Base-by-base conservation (phyloP, 1,139 yeast genomes). In the Saccharomyces hybrid region DNA sequence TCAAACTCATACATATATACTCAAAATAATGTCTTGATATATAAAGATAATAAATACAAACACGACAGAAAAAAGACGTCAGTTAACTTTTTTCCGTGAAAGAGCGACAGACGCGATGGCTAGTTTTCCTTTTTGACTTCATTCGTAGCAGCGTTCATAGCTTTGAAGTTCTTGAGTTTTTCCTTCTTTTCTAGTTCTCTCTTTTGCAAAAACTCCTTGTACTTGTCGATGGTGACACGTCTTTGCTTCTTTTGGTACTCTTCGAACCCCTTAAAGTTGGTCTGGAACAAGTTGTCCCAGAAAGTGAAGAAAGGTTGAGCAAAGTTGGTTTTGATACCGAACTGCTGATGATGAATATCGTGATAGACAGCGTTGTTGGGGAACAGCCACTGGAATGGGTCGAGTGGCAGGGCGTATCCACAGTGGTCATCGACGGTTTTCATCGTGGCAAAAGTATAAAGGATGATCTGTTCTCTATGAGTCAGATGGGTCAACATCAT, bases 401-500 rank as follows among this genome's bases (percentile, higher is more conserved):
- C 99, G 70, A 75, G 87, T 16, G 98, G 99, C 56, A 93, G 74
- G 49, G 90, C 83, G 71, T 91, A 93, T 20, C 99, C 99, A 71
- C 98, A 93, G 71, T 93, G 99, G 70, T 93, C 99, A 70, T 93
- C 99, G 52, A 93, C 96, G 1, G 99, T 93, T 72, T 93, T 93
- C 79, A 93, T 72, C 4, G 99, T 93, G 14, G 96, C 88, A 70
- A 93, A 88, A 3, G 93, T 84, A 72, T 78, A 93, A 56, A 93
- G 75, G 23, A 86, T 62, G 32, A 87, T 75, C 51, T 85, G 74
- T 72, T 93, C 98, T 56, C 96, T 81, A 51, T 90, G 85, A 2
- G 88, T 73, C 61, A 93, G 74, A 1, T 79, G 77, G 2, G 88
- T 79, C 16, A 80, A 61, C 31, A 88, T 61, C 55, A 83, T 78